phyloP scores from a whole-genome alignment of 208 protist genomes.

The Leishmania major region DNA sequence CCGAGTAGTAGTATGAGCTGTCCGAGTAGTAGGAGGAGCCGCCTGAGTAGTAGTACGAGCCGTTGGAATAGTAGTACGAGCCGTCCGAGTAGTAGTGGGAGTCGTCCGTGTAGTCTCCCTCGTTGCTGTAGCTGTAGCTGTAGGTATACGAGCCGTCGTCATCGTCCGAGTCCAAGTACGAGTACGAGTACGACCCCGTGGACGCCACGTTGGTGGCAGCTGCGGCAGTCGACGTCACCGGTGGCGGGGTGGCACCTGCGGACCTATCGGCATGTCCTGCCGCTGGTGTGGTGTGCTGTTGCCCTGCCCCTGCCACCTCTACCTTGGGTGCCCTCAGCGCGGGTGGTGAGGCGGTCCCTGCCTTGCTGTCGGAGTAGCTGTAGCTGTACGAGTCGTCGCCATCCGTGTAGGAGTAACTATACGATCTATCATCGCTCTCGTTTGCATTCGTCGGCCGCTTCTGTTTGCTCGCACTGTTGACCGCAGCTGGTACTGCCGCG shows the following conservation, averaged over 20 bases:
- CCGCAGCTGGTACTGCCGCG: background rate
- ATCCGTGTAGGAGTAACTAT: slow-evolving; percentile 29
- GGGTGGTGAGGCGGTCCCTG: background rate
- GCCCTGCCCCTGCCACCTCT: background rate
- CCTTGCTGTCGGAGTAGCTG: slow-evolving; percentile 32
- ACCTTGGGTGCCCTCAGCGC: background rate
- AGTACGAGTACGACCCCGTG: slow-evolving; percentile 34
- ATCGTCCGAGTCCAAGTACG: slow-evolving; percentile 28
- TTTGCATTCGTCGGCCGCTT: background rate
- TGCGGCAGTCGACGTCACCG: slow-evolving; percentile 6
- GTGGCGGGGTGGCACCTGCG: background rate
- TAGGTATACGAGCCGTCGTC: background rate
- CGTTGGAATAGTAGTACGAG: slow-evolving; percentile 29
- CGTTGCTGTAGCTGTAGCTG: background rate
- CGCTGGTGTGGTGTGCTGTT: background rate
- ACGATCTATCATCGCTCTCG: slow-evolving; percentile 8
- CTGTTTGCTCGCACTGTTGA: background rate
- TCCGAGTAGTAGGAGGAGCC: slow-evolving; percentile 18
- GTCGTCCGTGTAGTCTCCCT: slow-evolving; percentile 17
- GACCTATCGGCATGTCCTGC: background rate
- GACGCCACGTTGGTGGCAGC: background rate
- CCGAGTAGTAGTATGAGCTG: slow-evolving; percentile 31
- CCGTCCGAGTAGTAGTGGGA: slow-evolving; percentile 22
- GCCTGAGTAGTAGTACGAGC: slow-evolving; percentile 21
- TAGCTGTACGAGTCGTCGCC: slow-evolving; percentile 24